Evolutionary conservation across 805 yeast genomes (phyloP), one percentile per base, ranked within the genome.

Genomic region (Candida nanaspora): DNA sequence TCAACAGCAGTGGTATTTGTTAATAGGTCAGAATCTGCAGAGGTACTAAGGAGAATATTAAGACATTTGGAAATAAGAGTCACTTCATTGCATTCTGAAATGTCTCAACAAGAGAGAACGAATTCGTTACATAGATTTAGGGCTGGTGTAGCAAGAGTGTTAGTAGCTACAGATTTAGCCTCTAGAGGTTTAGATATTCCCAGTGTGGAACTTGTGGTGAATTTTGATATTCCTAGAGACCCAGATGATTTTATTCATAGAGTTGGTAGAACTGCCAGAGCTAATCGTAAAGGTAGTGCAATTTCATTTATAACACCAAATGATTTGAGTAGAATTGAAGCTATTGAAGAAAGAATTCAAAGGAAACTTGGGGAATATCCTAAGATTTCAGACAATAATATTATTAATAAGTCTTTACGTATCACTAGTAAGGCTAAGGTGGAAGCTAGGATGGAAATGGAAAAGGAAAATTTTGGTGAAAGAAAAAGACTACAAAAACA

Each of bases 231-330:
- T 40, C 93, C 94, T 22, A 80, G 86, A 19, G 93, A 84, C 56
- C 84, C 91, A 5, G 86, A 84, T 59, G 86, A 88, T 10, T 84
- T 82, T 53, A 80, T 84, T 49, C 94, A 84, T 59, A 70, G 95
- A 63, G 96, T 89, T 27, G 97, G 97, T 42, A 82, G 97, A 69
- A 88, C 96, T 27, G 98, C 98, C 9, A 84, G 98, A 74, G 98
- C 98, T 2, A 98, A 98, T 2, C 73, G 95, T 51, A 65, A 68
- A 38, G 98, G 98, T 65, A 86, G 79, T 47, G 75, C 95, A 6
- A 68, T 93, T 1, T 77, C 93, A 13, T 72, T 93, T 43, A 83
- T 93, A 4, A 78, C 95, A 1, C 96, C 89, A 52, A 78, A 82
- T 44, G 98, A 91, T 57, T 80, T 93, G 13, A 72, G 70, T 21